Conservation (phyloP, 306 rosid species). For the Carpinus fangiana region DNA sequence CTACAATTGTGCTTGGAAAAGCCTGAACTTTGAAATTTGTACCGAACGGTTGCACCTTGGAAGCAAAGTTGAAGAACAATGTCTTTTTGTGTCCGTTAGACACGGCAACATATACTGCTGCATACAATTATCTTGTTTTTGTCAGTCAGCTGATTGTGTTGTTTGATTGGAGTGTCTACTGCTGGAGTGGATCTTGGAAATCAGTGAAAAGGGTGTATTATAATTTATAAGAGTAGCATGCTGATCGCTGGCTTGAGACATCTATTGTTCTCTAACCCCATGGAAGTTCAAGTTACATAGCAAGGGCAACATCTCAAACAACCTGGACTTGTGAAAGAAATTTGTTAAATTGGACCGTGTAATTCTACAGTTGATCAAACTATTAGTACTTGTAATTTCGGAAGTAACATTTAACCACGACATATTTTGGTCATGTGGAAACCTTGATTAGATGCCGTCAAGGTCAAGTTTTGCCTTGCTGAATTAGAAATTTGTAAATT, state of each 20-base stretch:
- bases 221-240: background rate
- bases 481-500: too few relatives aligned
- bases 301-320: background rate
- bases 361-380: background rate
- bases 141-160: background rate
- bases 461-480: too few relatives aligned
- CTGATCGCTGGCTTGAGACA: slow-evolving; percentile 9
- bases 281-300: background rate
- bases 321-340: slow-evolving; percentile 6
- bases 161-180: background rate
- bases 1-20: background rate
- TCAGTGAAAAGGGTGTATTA: background rate
- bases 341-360: slow-evolving; percentile 18
- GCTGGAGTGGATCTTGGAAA: background rate
- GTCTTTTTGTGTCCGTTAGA: background rate
- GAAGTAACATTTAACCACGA: background rate
- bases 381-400: background rate
- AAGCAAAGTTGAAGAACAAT: background rate
- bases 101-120: background rate
- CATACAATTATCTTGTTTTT: background rate
- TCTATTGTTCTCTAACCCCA: background rate
- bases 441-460: background rate
- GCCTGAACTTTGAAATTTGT: background rate
- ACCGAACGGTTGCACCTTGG: background rate
- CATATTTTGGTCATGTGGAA: background rate